phyloP scores from a whole-genome alignment of 2,329 filamentous ascomycete species.

The Tolypocladium tropicale region DNA sequence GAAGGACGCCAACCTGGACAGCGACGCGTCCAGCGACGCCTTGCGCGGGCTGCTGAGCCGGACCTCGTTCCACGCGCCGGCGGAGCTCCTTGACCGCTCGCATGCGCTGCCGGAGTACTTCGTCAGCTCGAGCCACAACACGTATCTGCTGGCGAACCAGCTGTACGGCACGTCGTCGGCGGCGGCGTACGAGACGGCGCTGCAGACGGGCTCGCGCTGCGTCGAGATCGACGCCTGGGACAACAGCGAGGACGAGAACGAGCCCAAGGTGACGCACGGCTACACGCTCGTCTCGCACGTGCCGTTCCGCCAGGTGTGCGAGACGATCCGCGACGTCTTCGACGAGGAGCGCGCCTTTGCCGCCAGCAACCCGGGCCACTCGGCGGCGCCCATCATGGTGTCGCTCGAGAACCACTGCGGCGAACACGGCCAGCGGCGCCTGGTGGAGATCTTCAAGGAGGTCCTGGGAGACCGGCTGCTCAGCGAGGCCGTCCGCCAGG shows the following conservation, averaged over 20 bases:
- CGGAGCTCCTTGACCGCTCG: slow-evolving; percentile 42
- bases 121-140: slow-evolving; percentile 65
- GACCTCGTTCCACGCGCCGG: slow-evolving; percentile 47
- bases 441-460: slow-evolving; percentile 56
- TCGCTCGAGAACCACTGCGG: slow-evolving; percentile 60
- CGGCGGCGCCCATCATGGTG: slow-evolving; percentile 48
- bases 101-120: slow-evolving; percentile 59
- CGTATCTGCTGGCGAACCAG: slow-evolving; percentile 61
- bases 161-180: slow-evolving; percentile 54
- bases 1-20: slow-evolving; percentile 35
- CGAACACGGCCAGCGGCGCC: slow-evolving; percentile 45
- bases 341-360: slow-evolving; percentile 44
- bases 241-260: slow-evolving; percentile 45
- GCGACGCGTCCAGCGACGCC: slow-evolving; percentile 27
- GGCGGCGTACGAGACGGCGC: slow-evolving; percentile 51
- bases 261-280: slow-evolving; percentile 62
- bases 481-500: slow-evolving; percentile 43
- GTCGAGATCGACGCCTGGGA: slow-evolving; percentile 71
- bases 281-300: slow-evolving; percentile 59
- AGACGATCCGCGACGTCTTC: slow-evolving; percentile 52
- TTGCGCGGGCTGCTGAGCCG: slow-evolving; percentile 43
- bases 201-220: slow-evolving; percentile 54
- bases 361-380: slow-evolving; percentile 20
- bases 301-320: slow-evolving; percentile 53
- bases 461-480: slow-evolving; percentile 51